A percentile compares a stretch with the other conserved stretches of the same genome.
Conservation (phyloP, 2,329 filamentous ascomycete species). For the Botrytis sinoallii region DNA sequence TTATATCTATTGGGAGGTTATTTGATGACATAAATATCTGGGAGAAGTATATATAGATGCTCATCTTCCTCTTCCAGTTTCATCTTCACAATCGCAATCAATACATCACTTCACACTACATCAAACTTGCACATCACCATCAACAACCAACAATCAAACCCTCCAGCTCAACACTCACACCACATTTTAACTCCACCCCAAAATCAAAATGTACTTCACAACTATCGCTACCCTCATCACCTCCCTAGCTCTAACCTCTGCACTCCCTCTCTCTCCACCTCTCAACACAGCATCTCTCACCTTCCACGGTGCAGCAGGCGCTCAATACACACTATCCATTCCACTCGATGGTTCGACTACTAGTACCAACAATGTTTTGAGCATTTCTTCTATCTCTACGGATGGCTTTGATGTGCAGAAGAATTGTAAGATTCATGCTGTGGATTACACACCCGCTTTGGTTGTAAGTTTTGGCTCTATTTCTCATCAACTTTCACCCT, state of each 20-base stretch:
- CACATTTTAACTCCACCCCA: too few relatives aligned
- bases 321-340: constrained; percentile 27
- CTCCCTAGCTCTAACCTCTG: constrained; percentile 24
- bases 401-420: constrained; percentile 21
- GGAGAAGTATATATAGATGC: neutral
- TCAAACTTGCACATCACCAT: neutral
- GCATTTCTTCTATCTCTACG: constrained; percentile 22
- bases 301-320: constrained; percentile 32
- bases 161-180: neutral
- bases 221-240: constrained; percentile 24
- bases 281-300: constrained; percentile 19
- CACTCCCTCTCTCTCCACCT: constrained; percentile 22
- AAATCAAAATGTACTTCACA: constrained; percentile 27
- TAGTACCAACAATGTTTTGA: constrained; percentile 22
- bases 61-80: neutral
- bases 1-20: neutral
- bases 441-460: constrained; percentile 27
- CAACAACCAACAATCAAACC: neutral
- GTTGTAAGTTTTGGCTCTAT: constrained; percentile 18
- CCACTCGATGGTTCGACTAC: constrained; percentile 26
- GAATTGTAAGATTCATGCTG: constrained; percentile 28
- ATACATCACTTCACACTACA: neutral
- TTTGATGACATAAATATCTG: neutral
- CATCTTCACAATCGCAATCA: neutral
- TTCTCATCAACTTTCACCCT: neutral